These are phyloP conservation scores for Talaromyces sp. DNA, from an alignment of 2,329 filamentous ascomycete genomes.

Conservation along the genomic window DNA sequence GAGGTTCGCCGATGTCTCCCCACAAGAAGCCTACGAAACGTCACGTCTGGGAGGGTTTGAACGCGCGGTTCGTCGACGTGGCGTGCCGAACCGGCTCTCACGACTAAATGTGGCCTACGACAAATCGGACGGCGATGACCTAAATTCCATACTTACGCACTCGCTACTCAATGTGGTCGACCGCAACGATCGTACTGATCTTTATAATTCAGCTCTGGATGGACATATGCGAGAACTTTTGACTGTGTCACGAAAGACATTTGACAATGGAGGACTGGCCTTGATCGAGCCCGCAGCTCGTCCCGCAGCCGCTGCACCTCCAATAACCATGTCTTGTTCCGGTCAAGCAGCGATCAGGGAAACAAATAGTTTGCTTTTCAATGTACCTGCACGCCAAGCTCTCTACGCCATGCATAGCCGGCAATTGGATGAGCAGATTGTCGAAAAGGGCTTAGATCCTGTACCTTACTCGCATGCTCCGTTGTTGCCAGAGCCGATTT, in stretches of 20 bases:
- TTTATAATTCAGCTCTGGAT: conserved; percentile 68
- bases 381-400: conserved; percentile 66
- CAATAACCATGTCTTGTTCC: conserved; percentile 74
- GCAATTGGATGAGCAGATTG: conserved; percentile 67
- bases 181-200: conserved; percentile 62
- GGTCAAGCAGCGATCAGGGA: conserved; percentile 65
- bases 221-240: conserved; percentile 72
- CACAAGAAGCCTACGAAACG: conserved; percentile 66
- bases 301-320: conserved; percentile 78
- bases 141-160: conserved; percentile 67
- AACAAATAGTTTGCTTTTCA: conserved; percentile 71
- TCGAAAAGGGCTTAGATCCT: conserved; percentile 69
- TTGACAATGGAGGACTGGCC: conserved; percentile 67
- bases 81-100: conserved; percentile 57
- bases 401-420: conserved; percentile 63
- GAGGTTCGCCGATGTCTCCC: conserved; percentile 75
- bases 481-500: conserved; percentile 74
- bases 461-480: conserved; percentile 57
- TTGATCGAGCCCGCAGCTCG: conserved; percentile 77
- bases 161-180: conserved; percentile 78
- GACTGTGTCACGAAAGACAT: conserved; percentile 68
- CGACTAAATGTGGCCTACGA: conserved; percentile 67
- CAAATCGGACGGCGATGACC: conserved; percentile 59
- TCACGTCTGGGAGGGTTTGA: conserved; percentile 70
- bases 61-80: conserved; percentile 62